A percentile compares a stretch with the other conserved stretches of the same genome.
phyloP scores from a whole-genome alignment of 306 rosid species.

The Cucumis hystrix region DNA sequence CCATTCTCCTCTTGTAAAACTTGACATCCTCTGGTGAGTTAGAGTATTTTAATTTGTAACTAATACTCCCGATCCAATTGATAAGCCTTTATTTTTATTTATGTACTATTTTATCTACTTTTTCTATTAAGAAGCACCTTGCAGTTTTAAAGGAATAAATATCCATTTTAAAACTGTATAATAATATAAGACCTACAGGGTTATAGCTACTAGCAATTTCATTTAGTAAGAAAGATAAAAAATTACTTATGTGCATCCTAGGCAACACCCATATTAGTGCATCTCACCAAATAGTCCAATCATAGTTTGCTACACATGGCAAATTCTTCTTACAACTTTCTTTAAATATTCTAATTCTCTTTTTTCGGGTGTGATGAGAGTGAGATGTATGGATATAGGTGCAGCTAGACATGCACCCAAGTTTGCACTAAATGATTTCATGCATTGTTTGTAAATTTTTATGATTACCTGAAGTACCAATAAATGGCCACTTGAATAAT shows the following conservation, averaged over 20 bases:
- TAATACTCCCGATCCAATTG: background rate
- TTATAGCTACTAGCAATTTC: too few species aligned
- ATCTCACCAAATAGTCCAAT: too few species aligned
- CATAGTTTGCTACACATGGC: too few species aligned
- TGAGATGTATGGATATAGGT: too few species aligned
- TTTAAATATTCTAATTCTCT: too few species aligned
- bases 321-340: too few species aligned
- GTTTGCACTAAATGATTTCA: background rate
- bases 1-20: background rate
- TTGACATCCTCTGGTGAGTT: background rate
- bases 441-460: constrained; percentile 1
- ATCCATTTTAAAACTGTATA: background rate
- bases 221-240: too few species aligned
- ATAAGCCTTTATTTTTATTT: background rate
- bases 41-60: background rate
- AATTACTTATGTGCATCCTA: too few species aligned
- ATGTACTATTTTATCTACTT: background rate
- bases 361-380: too few species aligned
- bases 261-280: too few species aligned
- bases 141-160: background rate
- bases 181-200: background rate
- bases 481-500: constrained; percentile 84
- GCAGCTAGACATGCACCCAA: too few species aligned
- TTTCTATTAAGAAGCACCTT: background rate
- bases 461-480: constrained; percentile 63